Evolutionary conservation across 108 stramenopile genomes (phyloP).

Genomic region (Nitzschia putrida): DNA sequence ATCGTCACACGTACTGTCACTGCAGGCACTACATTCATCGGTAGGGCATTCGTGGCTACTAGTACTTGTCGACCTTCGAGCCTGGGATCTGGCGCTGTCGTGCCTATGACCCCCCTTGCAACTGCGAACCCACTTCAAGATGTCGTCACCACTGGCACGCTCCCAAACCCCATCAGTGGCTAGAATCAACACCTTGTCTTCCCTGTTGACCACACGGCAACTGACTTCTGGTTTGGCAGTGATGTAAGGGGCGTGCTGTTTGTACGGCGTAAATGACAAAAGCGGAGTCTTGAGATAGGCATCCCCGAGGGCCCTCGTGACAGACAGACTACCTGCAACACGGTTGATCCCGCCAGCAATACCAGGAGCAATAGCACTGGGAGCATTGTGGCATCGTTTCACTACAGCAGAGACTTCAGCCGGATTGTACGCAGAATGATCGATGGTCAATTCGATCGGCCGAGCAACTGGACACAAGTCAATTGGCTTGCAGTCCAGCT

Average conservation of each 20-base stretch:
- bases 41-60: background rate
- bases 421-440: conserved; percentile 86
- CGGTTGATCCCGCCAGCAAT: conserved; percentile 85
- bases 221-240: conserved; percentile 87
- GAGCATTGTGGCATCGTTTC: conserved; percentile 81
- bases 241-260: conserved; percentile 80
- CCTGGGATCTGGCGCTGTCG: conserved; percentile 48
- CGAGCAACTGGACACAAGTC: conserved; percentile 63
- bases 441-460: conserved; percentile 82
- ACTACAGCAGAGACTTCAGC: conserved; percentile 80
- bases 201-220: conserved; percentile 62
- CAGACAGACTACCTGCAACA: conserved; percentile 82
- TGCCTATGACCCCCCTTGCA: conserved; percentile 72
- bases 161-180: conserved; percentile 90
- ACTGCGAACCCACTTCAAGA: conserved; percentile 70
- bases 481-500: conserved; percentile 47
- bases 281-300: conserved; percentile 83
- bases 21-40: conserved; percentile 19
- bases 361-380: conserved; percentile 71
- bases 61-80: conserved; percentile 21
- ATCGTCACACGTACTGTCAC: conserved; percentile 26
- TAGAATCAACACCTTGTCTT: conserved; percentile 76
- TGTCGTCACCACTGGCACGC: conserved; percentile 70
- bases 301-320: conserved; percentile 84
- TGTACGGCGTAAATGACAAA: conserved; percentile 83